Conservation (phyloP, 345 rosid species). For the Capsella bursapastoris region DNA sequence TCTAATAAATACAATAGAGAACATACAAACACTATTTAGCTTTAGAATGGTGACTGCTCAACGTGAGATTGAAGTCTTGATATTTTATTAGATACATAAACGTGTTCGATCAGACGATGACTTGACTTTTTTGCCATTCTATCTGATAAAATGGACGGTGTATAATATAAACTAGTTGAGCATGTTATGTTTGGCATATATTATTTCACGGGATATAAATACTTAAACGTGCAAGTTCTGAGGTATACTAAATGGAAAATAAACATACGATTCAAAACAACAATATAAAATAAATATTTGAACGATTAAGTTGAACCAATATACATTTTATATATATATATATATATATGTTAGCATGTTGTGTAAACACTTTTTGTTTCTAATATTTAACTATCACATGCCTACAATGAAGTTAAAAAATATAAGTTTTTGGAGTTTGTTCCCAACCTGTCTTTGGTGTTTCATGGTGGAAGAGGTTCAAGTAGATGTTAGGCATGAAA, state of each 20-base stretch:
- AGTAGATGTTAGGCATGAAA: too few species aligned
- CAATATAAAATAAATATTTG: too few species aligned
- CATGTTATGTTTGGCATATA: not conserved
- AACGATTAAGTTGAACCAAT: not conserved
- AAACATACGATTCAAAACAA: too few species aligned
- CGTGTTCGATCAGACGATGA: not conserved
- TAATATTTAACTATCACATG: not conserved
- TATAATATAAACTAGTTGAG: not conserved
- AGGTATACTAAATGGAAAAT: too few species aligned
- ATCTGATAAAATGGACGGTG: not conserved
- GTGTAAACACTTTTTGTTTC: not conserved
- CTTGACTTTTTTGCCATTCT: not conserved
- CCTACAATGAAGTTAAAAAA: not conserved
- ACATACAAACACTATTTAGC: not conserved
- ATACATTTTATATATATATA: not conserved
- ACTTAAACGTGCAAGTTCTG: not conserved
- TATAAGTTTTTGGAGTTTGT: too few species aligned
- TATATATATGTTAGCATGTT: not conserved
- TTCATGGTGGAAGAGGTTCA: too few species aligned
- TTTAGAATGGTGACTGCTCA: not conserved
- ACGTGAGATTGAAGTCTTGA: slow-evolving; percentile 1
- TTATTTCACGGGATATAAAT: not conserved
- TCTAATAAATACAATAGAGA: not conserved
- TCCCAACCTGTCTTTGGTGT: too few species aligned
- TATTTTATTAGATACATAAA: not conserved